phyloP scores from a whole-genome alignment of 805 yeast species.

The Metschnikowia aberdeeniae region DNA sequence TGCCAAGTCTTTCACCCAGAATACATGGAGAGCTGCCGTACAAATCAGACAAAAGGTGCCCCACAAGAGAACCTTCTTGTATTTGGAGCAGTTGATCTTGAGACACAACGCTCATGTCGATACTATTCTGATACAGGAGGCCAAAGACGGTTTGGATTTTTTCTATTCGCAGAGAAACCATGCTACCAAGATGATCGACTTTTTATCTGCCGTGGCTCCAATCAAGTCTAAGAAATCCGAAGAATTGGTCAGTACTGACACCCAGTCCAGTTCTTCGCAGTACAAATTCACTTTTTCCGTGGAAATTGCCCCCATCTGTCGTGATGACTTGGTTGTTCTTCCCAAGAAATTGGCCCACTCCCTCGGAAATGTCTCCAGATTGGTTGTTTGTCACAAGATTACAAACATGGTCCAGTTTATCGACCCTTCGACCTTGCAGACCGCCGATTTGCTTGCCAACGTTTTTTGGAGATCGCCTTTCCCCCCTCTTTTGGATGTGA shows the following conservation, averaged over 20 bases:
- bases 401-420: constrained; percentile 81
- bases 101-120: constrained; percentile 91
- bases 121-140: constrained; percentile 88
- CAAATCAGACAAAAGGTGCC: constrained; percentile 97
- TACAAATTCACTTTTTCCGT: constrained; percentile 91
- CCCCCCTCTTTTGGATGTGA: constrained; percentile 65
- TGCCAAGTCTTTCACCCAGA: constrained; percentile 93
- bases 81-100: constrained; percentile 90
- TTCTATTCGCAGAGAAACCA: constrained; percentile 84
- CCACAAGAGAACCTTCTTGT: constrained; percentile 94
- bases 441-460: constrained; percentile 65
- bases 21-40: constrained; percentile 97
- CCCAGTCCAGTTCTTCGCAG: constrained; percentile 81
- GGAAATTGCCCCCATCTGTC: constrained; percentile 94
- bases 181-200: constrained; percentile 92
- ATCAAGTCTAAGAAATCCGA: constrained; percentile 77
- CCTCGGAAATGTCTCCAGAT: constrained; percentile 75
- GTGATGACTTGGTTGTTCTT: constrained; percentile 89
- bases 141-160: constrained; percentile 92
- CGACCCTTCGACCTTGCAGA: constrained; percentile 78
- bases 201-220: constrained; percentile 81
- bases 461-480: constrained; percentile 85
- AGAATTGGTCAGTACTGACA: constrained; percentile 88
- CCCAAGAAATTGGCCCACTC: constrained; percentile 84
- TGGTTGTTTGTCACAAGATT: constrained; percentile 80